Percentiles rank a stretch among this genome's conserved stretches.
phyloP scores from a whole-genome alignment of 306 rosid species.

The Ormosia semicastrata region DNA sequence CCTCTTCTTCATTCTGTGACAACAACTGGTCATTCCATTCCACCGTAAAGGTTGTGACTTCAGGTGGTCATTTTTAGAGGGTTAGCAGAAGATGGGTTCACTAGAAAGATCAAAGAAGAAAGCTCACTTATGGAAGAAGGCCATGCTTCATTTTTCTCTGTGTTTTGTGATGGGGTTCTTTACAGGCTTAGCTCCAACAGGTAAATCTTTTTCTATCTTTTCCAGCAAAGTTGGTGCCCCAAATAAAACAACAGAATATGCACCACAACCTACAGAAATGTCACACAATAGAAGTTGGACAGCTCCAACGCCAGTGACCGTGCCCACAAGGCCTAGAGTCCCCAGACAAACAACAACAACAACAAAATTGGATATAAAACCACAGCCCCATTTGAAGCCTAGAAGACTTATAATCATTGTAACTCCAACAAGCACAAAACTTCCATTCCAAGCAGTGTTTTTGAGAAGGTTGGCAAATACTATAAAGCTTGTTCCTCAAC shows the following conservation, averaged over 20 bases:
- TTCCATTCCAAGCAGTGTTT: conserved; percentile 48
- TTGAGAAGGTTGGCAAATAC: conserved; percentile 79
- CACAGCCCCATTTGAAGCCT: conserved; percentile 32
- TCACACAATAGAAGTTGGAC: conserved; percentile 34
- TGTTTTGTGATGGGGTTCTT: conserved; percentile 93
- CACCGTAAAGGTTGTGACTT: conserved; percentile 17
- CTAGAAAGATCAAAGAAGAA: conserved; percentile 81
- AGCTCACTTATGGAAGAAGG: conserved; percentile 80
- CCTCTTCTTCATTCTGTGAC: conserved; percentile 26
- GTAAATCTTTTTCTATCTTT: conserved; percentile 52
- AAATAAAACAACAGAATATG: conserved; percentile 29
- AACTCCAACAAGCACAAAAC: conserved; percentile 73
- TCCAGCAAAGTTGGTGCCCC: conserved; percentile 26
- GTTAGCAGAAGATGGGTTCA: conserved; percentile 55
- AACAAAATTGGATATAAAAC: not conserved
- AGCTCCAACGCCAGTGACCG: conserved; percentile 27
- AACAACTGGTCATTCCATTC: conserved; percentile 19
- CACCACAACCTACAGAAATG: conserved; percentile 43
- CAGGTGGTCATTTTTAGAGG: conserved; percentile 13
- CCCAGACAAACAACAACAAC: conserved; percentile 15
- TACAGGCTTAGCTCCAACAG: conserved; percentile 87
- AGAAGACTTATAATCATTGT: conserved; percentile 62
- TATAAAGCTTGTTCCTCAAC: conserved; percentile 61
- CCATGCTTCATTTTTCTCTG: conserved; percentile 72
- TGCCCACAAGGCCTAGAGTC: conserved; percentile 18